Base-by-base conservation (phyloP, 2,329 filamentous ascomycete species). In the Lasiodiplodia hormozganensis region DNA sequence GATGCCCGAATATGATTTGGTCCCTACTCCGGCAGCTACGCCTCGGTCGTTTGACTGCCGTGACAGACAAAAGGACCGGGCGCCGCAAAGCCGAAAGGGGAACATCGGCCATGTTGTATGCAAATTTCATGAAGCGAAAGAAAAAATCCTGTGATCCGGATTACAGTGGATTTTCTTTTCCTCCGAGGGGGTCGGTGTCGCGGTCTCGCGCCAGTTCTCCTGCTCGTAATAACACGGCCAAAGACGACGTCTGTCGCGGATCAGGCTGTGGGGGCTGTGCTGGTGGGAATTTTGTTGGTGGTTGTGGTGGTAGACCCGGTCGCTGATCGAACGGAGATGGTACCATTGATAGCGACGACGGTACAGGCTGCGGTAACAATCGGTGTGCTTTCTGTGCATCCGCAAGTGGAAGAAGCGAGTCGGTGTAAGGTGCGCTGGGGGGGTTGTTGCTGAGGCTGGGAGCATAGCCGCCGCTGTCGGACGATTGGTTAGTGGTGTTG, bases 141-240 rank as follows among this genome's bases (percentile, higher is more conserved):
- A 11, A 49, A 31, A 51, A 28, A 34, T 34, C 31, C 51, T 60
- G 53, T 43, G 18, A 53, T 28, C 38, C 12, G 18, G 16, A 58
- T 52, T 65, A 65, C 38, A 25, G 52, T 16, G 60, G 60, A 11
- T 65, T 51, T 18, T 57, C 60, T 14, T 57, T 65, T 34, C 52
- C 60, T 21, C 38, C 67, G 7, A 28, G 18, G 4, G 76, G 74
- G 38, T 80, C 76, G 53, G 72, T 77, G 36, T 74, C 76, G 68
- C 77, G 73, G 34, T 74, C 76, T 67, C 77, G 73, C 5, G 78
- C 76, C 49, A 81, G 40, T 66, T 81, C 79, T 11, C 78, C 75
- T 53, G 79, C 79, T 71, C 77, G 73, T 40, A 80, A 70, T 14
- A 81, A 68, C 3, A 77, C 79, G 4, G 78, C 79, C 51, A 80